Base-by-base conservation (phyloP, 2,329 filamentous ascomycete genomes). In the Lithohypha guttulata region DNA sequence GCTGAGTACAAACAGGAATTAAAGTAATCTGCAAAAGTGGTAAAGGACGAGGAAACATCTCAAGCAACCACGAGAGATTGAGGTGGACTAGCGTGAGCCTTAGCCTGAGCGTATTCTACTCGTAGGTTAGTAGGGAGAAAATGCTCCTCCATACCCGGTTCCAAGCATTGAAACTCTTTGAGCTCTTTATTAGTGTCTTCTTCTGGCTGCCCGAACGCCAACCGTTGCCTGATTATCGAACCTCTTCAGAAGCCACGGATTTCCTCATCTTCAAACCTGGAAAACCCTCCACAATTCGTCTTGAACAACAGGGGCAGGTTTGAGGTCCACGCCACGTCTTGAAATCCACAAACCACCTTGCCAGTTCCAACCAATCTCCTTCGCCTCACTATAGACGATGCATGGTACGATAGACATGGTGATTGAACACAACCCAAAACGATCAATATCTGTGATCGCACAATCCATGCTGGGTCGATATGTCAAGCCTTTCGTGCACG, bases 1-100 rank as follows among this genome's bases (percentile, higher is more conserved):
- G 35, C 35, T 31, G 31, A 31, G 35, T 27, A 31, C 25, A 31
- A 39, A 18, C 31, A 13, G 18, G 35, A 23, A 39, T 20, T 31
- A 30, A 30, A 30, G 35, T 29, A 31, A 30, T n/a, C 35, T 22
- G 26, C 18, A 35, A 26, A 17, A 17, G 29, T 15, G 29, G 13
- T 15, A 32, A 17, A 15, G 13, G 13, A 19, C 13, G 10, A 11
- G 29, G 29, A 7, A 25, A 25, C 23, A 25, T 19, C 7, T 32
- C 29, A 10, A 32, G 13, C 29, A 15, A 32, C 13, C 3, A 17
- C 10, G 29, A 19, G 17, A 15, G 19, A 32, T 15, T 32, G 13
- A 21, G 33, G 21, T 13, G 11, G 18, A 35, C 11, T 35, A 21
- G 33, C 22, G 33, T 11, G 8, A 21, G n/a, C 25, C 20, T 10